Conservation (phyloP, 2,329 filamentous ascomycete genomes). For the Leptographium wingfieldii region DNA sequence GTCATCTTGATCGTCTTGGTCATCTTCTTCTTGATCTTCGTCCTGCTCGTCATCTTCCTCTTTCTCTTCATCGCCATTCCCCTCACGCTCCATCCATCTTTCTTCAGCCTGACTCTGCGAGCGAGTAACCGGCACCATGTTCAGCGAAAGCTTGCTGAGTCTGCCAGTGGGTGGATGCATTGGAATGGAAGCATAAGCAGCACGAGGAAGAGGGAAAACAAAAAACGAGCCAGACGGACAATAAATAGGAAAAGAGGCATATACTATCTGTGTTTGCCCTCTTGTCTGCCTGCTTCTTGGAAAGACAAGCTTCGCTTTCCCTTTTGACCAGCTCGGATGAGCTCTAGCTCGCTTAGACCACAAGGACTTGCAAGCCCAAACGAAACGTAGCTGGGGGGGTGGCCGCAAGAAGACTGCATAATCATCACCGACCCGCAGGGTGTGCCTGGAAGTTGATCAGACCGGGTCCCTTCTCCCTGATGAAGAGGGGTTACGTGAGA, state of each 20-base stretch:
- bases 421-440: too few species aligned
- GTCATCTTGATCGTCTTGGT: conserved; percentile 1
- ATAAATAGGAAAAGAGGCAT: too few species aligned
- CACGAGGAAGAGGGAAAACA: not conserved
- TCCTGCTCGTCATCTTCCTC: not conserved
- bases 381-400: too few species aligned
- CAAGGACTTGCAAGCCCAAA: too few species aligned
- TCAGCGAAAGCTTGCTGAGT: conserved; percentile 9
- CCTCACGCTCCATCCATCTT: not conserved
- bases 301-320: not conserved
- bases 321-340: not conserved
- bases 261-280: too few species aligned
- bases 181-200: not conserved
- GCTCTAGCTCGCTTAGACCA: too few species aligned
- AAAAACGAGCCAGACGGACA: too few species aligned
- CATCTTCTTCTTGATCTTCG: not conserved
- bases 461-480: too few species aligned
- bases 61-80: not conserved
- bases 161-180: conserved; percentile 7
- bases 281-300: too few species aligned
- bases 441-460: too few species aligned
- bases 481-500: too few species aligned
- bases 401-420: too few species aligned
- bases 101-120: conserved; percentile 2
- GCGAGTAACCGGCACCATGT: conserved; percentile 11